These are phyloP conservation scores for Coniferiporia weirii DNA, from an alignment of 1,284 basidiomycete species.

Conservation along the genomic window DNA sequence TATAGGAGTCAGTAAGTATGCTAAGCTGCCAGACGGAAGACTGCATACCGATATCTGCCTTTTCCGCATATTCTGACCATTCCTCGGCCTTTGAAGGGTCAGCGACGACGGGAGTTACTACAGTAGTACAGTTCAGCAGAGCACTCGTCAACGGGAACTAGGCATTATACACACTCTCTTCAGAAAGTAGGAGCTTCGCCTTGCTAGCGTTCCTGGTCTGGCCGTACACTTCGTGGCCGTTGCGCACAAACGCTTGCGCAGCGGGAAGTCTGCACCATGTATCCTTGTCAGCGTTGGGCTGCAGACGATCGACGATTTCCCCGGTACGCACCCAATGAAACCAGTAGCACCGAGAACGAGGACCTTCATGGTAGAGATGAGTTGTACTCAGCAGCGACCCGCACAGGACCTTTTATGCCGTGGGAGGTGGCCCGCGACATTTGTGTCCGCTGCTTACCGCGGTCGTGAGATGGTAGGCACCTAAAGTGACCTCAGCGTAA, in stretches of 20 bases:
- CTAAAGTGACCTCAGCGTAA: too few relatives aligned
- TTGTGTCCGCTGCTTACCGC: too few relatives aligned
- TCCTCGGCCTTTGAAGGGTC: slow-evolving; percentile 31
- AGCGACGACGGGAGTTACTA: slow-evolving; percentile 45
- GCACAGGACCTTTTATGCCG: too few relatives aligned
- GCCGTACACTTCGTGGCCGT: slow-evolving; percentile 49
- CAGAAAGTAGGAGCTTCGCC: slow-evolving; percentile 34
- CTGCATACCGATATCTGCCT: slow-evolving; percentile 32
- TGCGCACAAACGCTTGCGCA: slow-evolving; percentile 44
- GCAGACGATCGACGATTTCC: not conserved
- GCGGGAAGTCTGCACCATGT: slow-evolving; percentile 27
- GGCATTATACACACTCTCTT: slow-evolving; percentile 37
- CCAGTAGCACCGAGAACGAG: slow-evolving; percentile 13
- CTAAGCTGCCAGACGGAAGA: not conserved
- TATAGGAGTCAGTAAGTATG: not conserved
- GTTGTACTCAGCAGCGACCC: too few relatives aligned
- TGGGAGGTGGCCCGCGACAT: too few relatives aligned
- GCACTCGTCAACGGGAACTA: not conserved
- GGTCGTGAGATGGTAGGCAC: too few relatives aligned
- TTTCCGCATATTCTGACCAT: slow-evolving; percentile 38
- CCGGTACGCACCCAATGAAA: slow-evolving; percentile 13
- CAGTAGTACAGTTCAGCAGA: not conserved
- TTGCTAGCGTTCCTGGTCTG: slow-evolving; percentile 39
- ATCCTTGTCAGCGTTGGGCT: not conserved
- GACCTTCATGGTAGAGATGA: slow-evolving; percentile 9